A percentile compares a stretch with the other conserved stretches of the same genome.
Evolutionary conservation across 2,329 filamentous ascomycete species (phyloP).

Genomic region (Aspergillus sojae): DNA sequence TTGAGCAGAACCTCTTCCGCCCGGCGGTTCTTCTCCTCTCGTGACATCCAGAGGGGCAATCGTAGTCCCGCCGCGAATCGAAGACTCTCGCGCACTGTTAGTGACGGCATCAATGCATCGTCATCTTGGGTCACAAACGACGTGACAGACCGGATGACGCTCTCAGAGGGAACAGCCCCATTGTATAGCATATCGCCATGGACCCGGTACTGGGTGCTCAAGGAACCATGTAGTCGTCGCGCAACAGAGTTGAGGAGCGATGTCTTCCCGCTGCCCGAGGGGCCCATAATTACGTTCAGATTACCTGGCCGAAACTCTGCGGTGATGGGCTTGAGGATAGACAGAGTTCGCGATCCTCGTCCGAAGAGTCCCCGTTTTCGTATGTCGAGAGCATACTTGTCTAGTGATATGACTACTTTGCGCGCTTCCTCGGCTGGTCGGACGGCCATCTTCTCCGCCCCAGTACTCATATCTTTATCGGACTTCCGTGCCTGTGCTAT

Average conservation of each 20-base stretch:
- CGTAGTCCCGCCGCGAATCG: slow-evolving; percentile 71
- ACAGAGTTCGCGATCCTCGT: slow-evolving; percentile 40
- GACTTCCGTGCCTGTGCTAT: slow-evolving; percentile 64
- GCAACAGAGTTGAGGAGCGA: slow-evolving; percentile 75
- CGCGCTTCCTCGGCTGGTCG: slow-evolving; percentile 58
- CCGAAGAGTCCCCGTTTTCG: slow-evolving; percentile 62
- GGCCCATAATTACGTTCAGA: slow-evolving; percentile 79
- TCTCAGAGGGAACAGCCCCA: slow-evolving; percentile 65
- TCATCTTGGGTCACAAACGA: slow-evolving; percentile 81
- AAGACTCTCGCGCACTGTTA: slow-evolving; percentile 76
- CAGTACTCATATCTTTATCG: slow-evolving; percentile 66
- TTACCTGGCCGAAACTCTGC: slow-evolving; percentile 68
- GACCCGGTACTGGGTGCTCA: slow-evolving; percentile 64
- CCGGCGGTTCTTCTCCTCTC: slow-evolving; percentile 65
- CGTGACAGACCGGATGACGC: slow-evolving; percentile 70
- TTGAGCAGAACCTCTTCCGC: slow-evolving; percentile 74
- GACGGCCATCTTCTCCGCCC: slow-evolving; percentile 69
- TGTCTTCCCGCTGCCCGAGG: slow-evolving; percentile 76
- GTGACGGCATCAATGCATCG: slow-evolving; percentile 70
- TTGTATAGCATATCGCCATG: slow-evolving; percentile 71
- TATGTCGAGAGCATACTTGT: slow-evolving; percentile 65
- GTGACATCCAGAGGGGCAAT: slow-evolving; percentile 70
- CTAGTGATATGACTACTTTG: slow-evolving; percentile 66
- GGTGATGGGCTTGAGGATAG: slow-evolving; percentile 68
- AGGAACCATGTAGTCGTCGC: slow-evolving; percentile 63